Percentiles rank a stretch among this genome's conserved stretches.
Conservation (phyloP, 108 stramenopile species). For the Epithemia pelagica region DNA sequence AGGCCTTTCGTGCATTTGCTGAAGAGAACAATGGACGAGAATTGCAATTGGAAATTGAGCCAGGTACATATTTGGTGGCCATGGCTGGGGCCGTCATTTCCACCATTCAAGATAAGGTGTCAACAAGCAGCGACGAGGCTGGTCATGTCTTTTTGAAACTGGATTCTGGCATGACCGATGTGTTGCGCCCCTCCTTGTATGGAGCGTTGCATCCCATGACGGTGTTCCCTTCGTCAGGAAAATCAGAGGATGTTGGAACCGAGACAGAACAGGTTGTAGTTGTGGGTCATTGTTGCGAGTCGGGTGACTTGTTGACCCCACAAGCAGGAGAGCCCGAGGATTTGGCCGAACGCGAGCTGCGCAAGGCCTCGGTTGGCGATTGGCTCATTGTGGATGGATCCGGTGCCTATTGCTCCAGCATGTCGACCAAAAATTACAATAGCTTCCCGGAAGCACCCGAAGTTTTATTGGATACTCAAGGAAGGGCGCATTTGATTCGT, state of each 20-base stretch:
- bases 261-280: constrained; percentile 85
- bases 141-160: constrained; percentile 86
- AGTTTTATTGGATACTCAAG: constrained; percentile 54
- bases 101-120: constrained; percentile 87
- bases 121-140: constrained; percentile 41
- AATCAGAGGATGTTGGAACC: constrained; percentile 49
- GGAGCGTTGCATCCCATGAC: constrained; percentile 95
- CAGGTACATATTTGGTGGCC: constrained; percentile 96
- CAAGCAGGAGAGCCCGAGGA: constrained; percentile 90
- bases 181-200: constrained; percentile 95
- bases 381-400: constrained; percentile 91
- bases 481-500: constrained; percentile 78
- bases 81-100: constrained; percentile 91
- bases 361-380: constrained; percentile 86
- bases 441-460: constrained; percentile 96
- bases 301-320: constrained; percentile 95
- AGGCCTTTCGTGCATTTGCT: constrained; percentile 84
- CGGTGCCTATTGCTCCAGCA: constrained; percentile 95
- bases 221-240: constrained; percentile 69
- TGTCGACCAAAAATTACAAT: constrained; percentile 99
- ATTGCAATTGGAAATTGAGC: constrained; percentile 94
- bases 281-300: constrained; percentile 98
- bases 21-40: constrained; percentile 81
- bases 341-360: constrained; percentile 74
- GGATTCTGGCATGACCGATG: constrained; percentile 98